These are phyloP conservation scores for Cladorrhinum sp. DNA, from an alignment of 2,329 filamentous ascomycete species.

Conservation along the genomic window DNA sequence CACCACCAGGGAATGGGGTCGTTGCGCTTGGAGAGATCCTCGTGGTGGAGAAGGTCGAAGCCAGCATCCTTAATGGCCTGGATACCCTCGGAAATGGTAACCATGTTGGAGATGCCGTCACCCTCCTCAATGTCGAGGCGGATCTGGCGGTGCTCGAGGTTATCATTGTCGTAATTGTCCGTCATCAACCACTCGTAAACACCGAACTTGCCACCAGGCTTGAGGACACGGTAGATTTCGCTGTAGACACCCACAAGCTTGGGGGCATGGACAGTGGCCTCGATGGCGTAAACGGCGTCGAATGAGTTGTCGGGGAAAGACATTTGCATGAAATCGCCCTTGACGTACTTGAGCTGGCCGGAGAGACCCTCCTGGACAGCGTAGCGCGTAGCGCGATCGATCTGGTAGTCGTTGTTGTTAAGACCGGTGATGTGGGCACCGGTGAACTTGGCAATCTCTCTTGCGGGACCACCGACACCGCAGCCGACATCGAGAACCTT, in stretches of 20 bases:
- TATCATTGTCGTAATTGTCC: conserved; percentile 85
- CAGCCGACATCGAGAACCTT: conserved; percentile 94
- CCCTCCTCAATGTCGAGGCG: conserved; percentile 93
- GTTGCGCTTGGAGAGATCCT: conserved; percentile 77
- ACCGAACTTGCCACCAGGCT: conserved; percentile 92
- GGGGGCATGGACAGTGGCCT: conserved; percentile 93
- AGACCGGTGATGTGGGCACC: conserved; percentile 84
- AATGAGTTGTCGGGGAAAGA: conserved; percentile 87
- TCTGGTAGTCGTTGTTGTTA: conserved; percentile 99
- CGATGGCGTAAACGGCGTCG: conserved; percentile 94
- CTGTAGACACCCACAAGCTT: conserved; percentile 87
- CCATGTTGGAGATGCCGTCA: conserved; percentile 97
- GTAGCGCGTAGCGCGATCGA: conserved; percentile 85
- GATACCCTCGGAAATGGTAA: conserved; percentile 76
- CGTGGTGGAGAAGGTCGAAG: conserved; percentile 77
- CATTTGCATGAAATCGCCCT: conserved; percentile 99
- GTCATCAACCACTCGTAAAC: conserved; percentile 99
- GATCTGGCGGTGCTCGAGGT: conserved; percentile 82
- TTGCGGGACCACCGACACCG: conserved; percentile 90
- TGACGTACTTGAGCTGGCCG: conserved; percentile 78
- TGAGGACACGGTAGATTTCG: conserved; percentile 91
- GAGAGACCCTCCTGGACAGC: conserved; percentile 77
- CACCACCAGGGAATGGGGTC: conserved; percentile 90
- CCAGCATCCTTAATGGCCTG: conserved; percentile 82
- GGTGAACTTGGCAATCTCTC: conserved; percentile 95